These are phyloP conservation scores for Phtheirospermum japonicum DNA, from an alignment of 257 asterid species.

Conservation along the genomic window DNA sequence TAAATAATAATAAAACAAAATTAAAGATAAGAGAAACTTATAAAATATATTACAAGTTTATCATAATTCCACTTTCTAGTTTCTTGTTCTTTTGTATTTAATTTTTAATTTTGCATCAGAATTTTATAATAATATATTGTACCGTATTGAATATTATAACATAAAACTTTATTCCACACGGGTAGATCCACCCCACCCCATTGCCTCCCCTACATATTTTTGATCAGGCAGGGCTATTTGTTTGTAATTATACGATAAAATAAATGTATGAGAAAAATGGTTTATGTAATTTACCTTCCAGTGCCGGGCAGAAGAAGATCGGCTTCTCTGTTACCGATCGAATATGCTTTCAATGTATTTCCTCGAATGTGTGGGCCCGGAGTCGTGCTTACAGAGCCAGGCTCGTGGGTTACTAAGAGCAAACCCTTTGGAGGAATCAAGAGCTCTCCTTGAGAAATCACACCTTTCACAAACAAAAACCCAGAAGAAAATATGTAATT, in stretches of 20 bases:
- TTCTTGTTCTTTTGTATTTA: too few relatives aligned
- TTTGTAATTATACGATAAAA: background rate
- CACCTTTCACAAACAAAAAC: slow-evolving; percentile 30
- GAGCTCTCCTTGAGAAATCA: slow-evolving; percentile 34
- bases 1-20: too few relatives aligned
- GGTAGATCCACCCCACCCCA: too few relatives aligned
- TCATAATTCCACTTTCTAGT: too few relatives aligned
- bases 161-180: too few relatives aligned
- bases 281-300: slow-evolving; percentile 35
- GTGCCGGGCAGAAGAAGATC: slow-evolving; percentile 50
- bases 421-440: slow-evolving; percentile 45
- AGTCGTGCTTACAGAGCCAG: slow-evolving; percentile 34
- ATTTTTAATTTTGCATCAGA: too few relatives aligned
- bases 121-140: too few relatives aligned
- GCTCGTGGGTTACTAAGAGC: slow-evolving; percentile 48
- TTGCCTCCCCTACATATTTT: too few relatives aligned
- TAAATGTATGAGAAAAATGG: background rate
- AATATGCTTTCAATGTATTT: slow-evolving; percentile 40
- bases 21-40: too few relatives aligned
- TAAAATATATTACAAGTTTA: too few relatives aligned
- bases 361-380: slow-evolving; percentile 51
- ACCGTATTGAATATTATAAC: too few relatives aligned
- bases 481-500: too few relatives aligned
- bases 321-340: slow-evolving; percentile 42
- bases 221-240: background rate